Conservation (phyloP, 2,329 filamentous ascomycete genomes). For the Hypoxylon sp. region DNA sequence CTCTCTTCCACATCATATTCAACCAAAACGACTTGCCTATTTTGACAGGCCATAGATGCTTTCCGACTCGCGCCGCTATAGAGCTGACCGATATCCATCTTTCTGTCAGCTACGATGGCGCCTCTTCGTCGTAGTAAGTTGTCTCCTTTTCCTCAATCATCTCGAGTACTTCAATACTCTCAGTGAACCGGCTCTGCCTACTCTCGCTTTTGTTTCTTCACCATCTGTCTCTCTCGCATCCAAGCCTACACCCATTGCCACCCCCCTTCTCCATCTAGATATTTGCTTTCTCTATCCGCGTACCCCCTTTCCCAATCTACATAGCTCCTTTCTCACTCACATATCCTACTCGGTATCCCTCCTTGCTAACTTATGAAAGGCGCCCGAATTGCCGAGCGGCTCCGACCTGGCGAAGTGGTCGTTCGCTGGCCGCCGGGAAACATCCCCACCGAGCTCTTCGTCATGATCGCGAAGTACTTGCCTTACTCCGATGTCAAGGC, state of each 20-base stretch:
- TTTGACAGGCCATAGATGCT: no score
- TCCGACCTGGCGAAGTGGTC: no score
- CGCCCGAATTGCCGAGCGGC: neutral
- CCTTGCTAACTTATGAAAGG: neutral
- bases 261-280: no score
- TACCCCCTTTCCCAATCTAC: neutral
- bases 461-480: conserved; percentile 62
- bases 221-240: no score
- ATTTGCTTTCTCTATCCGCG: neutral
- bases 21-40: neutral
- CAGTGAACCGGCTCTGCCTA: no score
- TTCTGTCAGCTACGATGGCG: neutral
- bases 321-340: neutral
- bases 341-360: neutral
- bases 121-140: neutral
- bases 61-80: neutral
- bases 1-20: neutral
- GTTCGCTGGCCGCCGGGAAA: conserved; percentile 23
- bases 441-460: conserved; percentile 70
- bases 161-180: neutral
- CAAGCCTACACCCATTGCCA: no score
- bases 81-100: no score
- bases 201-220: no score
- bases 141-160: neutral
- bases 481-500: conserved; percentile 44